Percentiles rank a stretch among this genome's conserved stretches.
Conservation (phyloP, 306 rosid genomes). For the Castanea sativa region DNA sequence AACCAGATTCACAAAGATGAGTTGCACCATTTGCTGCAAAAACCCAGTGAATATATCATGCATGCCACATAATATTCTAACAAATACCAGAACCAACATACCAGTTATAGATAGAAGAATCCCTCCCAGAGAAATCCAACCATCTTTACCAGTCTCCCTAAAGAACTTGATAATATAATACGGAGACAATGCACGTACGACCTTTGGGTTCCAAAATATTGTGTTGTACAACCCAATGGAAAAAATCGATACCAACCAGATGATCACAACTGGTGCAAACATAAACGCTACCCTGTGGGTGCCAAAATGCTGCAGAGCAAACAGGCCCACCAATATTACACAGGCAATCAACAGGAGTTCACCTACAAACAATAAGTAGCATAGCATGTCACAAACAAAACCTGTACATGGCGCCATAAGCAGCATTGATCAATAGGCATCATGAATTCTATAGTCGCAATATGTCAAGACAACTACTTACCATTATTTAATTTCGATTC, state of each 20-base stretch:
- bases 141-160: conserved; percentile 63
- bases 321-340: conserved; percentile 75
- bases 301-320: conserved; percentile 89
- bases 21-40: conserved; percentile 12
- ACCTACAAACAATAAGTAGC: conserved; percentile 39
- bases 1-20: conserved; percentile 19
- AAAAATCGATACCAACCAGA: conserved; percentile 78
- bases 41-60: conserved; percentile 10
- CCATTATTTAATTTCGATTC: conserved; percentile 56
- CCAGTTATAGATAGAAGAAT: conserved; percentile 81
- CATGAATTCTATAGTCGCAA: not conserved
- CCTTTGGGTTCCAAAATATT: conserved; percentile 66
- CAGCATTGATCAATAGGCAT: conserved; percentile 11
- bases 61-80: not conserved
- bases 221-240: conserved; percentile 72
- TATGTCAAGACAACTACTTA: conserved; percentile 25
- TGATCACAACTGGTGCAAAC: conserved; percentile 71
- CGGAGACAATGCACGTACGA: conserved; percentile 65
- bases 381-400: conserved; percentile 6
- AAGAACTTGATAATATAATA: conserved; percentile 70
- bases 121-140: conserved; percentile 92
- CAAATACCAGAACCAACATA: conserved; percentile 36
- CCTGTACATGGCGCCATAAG: conserved; percentile 1
- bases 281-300: conserved; percentile 79
- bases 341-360: conserved; percentile 74